Conservation (phyloP, 1,139 yeast species). For the Saccharomyces hybrid region DNA sequence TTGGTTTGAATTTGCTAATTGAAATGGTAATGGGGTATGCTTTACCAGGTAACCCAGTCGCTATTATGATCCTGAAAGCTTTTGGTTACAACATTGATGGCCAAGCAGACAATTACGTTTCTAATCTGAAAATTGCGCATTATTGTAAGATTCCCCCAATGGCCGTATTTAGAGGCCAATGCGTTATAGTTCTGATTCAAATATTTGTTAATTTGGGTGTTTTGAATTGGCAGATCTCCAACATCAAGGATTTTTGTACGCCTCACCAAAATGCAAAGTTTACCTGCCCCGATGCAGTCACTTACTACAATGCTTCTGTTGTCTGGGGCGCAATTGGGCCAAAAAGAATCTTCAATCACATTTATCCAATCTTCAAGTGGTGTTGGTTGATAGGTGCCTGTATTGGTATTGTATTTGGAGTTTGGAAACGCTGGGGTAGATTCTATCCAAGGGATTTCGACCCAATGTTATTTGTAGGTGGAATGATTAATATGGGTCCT, state of each 20-base stretch:
- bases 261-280: conserved; percentile 38
- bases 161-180: conserved; percentile 52
- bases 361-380: conserved; percentile 44
- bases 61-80: conserved; percentile 52
- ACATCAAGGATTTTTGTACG: conserved; percentile 43
- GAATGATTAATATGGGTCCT: conserved; percentile 39
- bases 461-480: conserved; percentile 44
- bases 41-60: conserved; percentile 55
- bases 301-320: conserved; percentile 47
- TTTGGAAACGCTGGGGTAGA: conserved; percentile 36
- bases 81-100: conserved; percentile 53
- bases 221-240: conserved; percentile 44
- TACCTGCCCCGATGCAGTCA: conserved; percentile 40
- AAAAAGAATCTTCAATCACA: conserved; percentile 43
- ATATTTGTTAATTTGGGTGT: conserved; percentile 47
- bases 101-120: conserved; percentile 52
- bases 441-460: conserved; percentile 36
- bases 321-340: conserved; percentile 68
- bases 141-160: conserved; percentile 55
- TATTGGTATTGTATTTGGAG: conserved; percentile 39
- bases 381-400: conserved; percentile 49
- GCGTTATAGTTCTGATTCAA: conserved; percentile 39
- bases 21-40: conserved; percentile 59
- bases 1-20: conserved; percentile 52
- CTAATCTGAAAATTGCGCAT: conserved; percentile 54